Evolutionary conservation across 352 stramenopile species (phyloP), one percentile per base, ranked within the genome.

Genomic region (Phytophthora palmivora): DNA sequence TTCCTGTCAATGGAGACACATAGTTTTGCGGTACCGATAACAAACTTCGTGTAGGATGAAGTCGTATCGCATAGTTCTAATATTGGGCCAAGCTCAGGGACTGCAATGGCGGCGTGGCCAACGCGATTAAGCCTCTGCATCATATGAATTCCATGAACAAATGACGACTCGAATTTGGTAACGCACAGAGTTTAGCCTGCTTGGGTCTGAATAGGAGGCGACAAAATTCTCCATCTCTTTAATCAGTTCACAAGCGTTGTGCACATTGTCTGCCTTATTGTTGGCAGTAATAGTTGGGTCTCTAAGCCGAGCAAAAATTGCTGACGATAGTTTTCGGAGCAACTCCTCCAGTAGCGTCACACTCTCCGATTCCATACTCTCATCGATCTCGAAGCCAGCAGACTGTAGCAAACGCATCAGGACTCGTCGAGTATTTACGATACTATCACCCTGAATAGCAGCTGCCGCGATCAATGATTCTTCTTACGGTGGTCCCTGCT

Each of bases 101-200:
- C 56, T 0, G 48, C n/a, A 19, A 58, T 30, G 0, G 46, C 54
- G 45, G 44, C 38, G 14, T 72, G 41, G 30, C 66, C 63, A 42
- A 69, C 53, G 14, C 67, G 52, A 45, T 72, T 32, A 2, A 72
- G 38, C 28, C 59, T 76, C 52, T 76, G 46, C 67, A 72, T 70
- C 56, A 72, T 58, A 48, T 72, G 62, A 18, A 76, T 51, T 11
- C 43, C 36, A 28, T 58, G 48, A 2, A 18, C 32, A 8, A 15
- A 64, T 38, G n/a, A 28, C 4, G 18, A 34, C 30, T 24, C 61
- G 51, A 19, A 65, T 6, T 21, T 21, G 21, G n/a, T 18, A 36
- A 44, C 38, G 19, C 2, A 57, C 63, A 0, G 55, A 58, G 37
- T 71, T 51, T 1, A 66, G 45, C 42, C 55, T 39, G 24, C 62